A percentile compares a stretch with the other conserved stretches of the same genome.
phyloP scores from a whole-genome alignment of 2,329 filamentous ascomycete genomes.

The Fusarium sp. region DNA sequence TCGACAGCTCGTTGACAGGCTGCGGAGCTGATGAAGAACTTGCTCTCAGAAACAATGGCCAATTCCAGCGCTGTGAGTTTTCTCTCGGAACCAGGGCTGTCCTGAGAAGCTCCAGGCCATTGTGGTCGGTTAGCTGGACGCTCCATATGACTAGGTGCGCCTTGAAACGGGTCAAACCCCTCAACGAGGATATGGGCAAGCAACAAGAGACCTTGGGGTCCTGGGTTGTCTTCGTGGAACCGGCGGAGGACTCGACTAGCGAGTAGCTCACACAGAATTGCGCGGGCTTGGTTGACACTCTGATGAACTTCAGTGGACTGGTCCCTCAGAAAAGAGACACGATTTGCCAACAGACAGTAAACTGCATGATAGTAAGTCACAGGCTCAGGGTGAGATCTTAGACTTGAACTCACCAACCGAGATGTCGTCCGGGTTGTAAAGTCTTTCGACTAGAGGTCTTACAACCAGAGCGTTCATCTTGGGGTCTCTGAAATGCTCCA shows the following conservation, averaged over 20 bases:
- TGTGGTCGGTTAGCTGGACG: conserved; percentile 59
- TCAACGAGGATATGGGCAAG: conserved; percentile 77
- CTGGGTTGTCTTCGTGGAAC: conserved; percentile 76
- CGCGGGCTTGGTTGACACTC: conserved; percentile 76
- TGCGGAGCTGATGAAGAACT: conserved; percentile 73
- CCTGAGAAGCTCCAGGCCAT: conserved; percentile 53
- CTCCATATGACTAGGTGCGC: conserved; percentile 70
- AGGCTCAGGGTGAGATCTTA: not conserved
- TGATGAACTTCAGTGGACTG: conserved; percentile 75
- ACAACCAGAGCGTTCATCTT: conserved; percentile 76
- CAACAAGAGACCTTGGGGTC: conserved; percentile 71
- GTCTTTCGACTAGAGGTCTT: conserved; percentile 75
- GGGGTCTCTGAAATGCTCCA: conserved; percentile 75
- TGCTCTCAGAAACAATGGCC: conserved; percentile 78
- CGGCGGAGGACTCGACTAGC: conserved; percentile 75
- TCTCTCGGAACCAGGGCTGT: conserved; percentile 58
- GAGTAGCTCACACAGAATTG: conserved; percentile 76
- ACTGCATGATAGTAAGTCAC: conserved; percentile 57
- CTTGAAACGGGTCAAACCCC: conserved; percentile 79
- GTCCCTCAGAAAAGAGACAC: conserved; percentile 76
- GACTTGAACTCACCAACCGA: conserved; percentile 64
- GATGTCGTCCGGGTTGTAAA: conserved; percentile 74
- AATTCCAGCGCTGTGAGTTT: conserved; percentile 78
- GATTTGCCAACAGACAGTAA: conserved; percentile 78
- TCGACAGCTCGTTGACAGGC: conserved; percentile 78